Percentiles rank a stretch among this genome's conserved stretches.
Conservation (phyloP, 768 basidiomycete species). For the Lepiota brunneoincarnata region DNA sequence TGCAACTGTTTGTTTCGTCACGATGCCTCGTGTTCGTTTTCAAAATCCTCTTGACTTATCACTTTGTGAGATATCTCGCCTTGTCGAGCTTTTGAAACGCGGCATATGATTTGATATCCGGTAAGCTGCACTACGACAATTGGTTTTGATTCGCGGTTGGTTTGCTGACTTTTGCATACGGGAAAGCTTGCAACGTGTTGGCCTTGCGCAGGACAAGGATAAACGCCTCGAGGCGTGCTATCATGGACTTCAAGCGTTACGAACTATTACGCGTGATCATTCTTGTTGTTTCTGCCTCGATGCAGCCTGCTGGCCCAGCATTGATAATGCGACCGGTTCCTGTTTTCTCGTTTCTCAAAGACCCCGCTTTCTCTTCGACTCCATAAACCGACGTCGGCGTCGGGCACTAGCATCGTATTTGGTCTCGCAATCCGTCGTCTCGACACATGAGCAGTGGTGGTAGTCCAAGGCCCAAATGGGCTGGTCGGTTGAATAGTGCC, state of each 20-base stretch:
- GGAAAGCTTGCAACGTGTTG: conserved; percentile 16
- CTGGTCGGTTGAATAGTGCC: conserved; percentile 52
- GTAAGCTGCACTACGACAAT: background rate
- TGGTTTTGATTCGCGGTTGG: background rate
- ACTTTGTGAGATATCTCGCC: background rate
- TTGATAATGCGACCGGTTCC: conserved; percentile 32
- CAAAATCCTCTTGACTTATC: background rate
- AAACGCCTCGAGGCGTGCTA: conserved; percentile 9
- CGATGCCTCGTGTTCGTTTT: conserved; percentile 9
- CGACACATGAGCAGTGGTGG: conserved; percentile 20
- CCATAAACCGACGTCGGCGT: conserved; percentile 12
- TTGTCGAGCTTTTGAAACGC: background rate
- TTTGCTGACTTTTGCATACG: background rate
- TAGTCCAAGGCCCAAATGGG: conserved; percentile 46
- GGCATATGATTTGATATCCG: background rate
- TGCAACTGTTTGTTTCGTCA: background rate
- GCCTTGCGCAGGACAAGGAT: conserved; percentile 6
- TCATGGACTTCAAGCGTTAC: conserved; percentile 15
- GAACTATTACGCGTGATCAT: conserved; percentile 6
- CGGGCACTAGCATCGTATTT: conserved; percentile 2
- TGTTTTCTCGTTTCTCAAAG: conserved; percentile 14
- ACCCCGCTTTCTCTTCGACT: conserved; percentile 15
- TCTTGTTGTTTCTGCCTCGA: conserved; percentile 31
- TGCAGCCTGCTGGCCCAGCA: conserved; percentile 40
- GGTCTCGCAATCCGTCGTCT: conserved; percentile 2